A percentile compares a stretch with the other conserved stretches of the same genome.
Evolutionary conservation across 2,329 filamentous ascomycete species (phyloP).

Genomic region (Stagonosporopsis rhizophila): DNA sequence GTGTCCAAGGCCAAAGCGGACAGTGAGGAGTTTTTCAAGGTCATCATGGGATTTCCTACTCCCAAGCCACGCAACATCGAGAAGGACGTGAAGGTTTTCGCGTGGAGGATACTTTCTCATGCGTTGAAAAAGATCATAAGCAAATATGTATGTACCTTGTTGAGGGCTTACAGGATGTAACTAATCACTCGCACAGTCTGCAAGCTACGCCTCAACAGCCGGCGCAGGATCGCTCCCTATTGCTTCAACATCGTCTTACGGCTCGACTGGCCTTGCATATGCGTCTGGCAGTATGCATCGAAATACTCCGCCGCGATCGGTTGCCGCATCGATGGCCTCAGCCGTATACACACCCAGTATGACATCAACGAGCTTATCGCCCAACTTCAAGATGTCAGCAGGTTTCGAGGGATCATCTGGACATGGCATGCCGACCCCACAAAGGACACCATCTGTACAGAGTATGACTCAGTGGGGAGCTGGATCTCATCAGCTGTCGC

Average conservation of each 20-base stretch:
- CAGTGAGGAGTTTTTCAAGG: slow-evolving; percentile 97
- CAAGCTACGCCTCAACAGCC: slow-evolving; percentile 73
- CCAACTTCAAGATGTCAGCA: slow-evolving; percentile 52
- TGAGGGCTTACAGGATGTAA: slow-evolving; percentile 33
- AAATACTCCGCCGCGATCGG: slow-evolving; percentile 58
- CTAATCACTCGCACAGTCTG: slow-evolving; percentile 60
- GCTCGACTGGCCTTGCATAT: slow-evolving; percentile 55
- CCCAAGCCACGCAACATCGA: slow-evolving; percentile 98
- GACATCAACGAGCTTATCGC: slow-evolving; percentile 54
- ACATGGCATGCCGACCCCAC: slow-evolving; percentile 43
- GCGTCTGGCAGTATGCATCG: slow-evolving; percentile 57
- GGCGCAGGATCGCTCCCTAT: slow-evolving; percentile 54
- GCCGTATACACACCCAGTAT: slow-evolving; percentile 54
- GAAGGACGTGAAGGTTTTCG: slow-evolving; percentile 98
- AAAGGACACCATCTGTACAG: slow-evolving; percentile 43
- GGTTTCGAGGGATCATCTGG: slow-evolving; percentile 49
- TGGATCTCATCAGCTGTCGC: slow-evolving; percentile 41
- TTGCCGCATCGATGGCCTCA: slow-evolving; percentile 53
- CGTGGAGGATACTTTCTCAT: slow-evolving; percentile 86
- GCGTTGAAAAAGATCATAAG: slow-evolving; percentile 98
- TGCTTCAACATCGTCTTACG: slow-evolving; percentile 41
- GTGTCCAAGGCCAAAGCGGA: slow-evolving; percentile 93
- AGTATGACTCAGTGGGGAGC: slow-evolving; percentile 47
- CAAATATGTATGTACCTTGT: slow-evolving; percentile 75
- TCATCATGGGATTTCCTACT: slow-evolving; percentile 96